These are phyloP conservation scores for Aspergillus neoniger DNA, from an alignment of 2,329 filamentous ascomycete species.

Conservation along the genomic window DNA sequence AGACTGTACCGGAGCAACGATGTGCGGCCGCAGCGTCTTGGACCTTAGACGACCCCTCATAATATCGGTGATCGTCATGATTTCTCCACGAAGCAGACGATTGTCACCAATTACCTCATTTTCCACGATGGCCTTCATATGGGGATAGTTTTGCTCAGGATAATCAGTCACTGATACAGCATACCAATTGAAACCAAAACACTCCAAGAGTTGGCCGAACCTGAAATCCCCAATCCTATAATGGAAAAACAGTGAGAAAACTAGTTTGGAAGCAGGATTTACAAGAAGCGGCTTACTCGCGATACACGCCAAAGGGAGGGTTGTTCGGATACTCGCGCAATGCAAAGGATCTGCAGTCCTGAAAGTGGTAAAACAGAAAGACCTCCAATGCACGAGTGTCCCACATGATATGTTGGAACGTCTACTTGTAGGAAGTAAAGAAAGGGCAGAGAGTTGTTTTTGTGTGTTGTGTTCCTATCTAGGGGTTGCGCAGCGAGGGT, in stretches of 20 bases:
- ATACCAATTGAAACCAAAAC: neutral
- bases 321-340: neutral
- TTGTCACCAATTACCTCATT: slow-evolving; percentile 2
- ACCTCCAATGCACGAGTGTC: slow-evolving; percentile 1
- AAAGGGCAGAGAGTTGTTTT: too few relatives aligned
- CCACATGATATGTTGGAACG: too few relatives aligned
- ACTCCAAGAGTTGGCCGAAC: slow-evolving; percentile 4
- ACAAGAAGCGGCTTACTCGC: too few relatives aligned
- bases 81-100: slow-evolving; percentile 10
- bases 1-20: slow-evolving; percentile 11
- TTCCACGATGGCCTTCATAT: slow-evolving; percentile 10
- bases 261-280: too few relatives aligned
- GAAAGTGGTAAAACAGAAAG: slow-evolving; percentile 1
- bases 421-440: too few relatives aligned
- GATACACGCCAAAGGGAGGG: neutral
- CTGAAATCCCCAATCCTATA: slow-evolving; percentile 1
- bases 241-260: too few relatives aligned
- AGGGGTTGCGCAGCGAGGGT: too few relatives aligned
- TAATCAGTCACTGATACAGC: slow-evolving; percentile 5
- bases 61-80: slow-evolving; percentile 11
- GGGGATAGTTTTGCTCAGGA: neutral
- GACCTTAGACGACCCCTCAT: slow-evolving; percentile 12
- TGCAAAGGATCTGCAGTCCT: neutral
- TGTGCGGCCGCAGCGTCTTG: slow-evolving; percentile 10
- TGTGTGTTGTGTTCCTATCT: too few relatives aligned